Conservation (phyloP, 2,329 filamentous ascomycete genomes). For the Arthroderma sp. region DNA sequence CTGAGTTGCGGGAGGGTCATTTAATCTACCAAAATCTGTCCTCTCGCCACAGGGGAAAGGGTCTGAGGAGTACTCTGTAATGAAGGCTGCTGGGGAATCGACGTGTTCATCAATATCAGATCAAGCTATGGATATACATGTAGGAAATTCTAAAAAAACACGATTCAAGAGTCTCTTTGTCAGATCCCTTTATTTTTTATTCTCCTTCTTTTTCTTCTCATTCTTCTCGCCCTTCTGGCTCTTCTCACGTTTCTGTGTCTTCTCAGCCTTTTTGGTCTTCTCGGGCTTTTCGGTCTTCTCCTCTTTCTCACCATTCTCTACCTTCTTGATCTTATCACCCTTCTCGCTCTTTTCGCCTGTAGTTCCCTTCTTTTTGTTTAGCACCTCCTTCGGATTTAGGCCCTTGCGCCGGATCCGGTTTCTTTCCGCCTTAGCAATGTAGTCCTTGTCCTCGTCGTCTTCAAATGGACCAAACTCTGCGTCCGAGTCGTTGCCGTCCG, state of each 20-base stretch:
- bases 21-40: no score
- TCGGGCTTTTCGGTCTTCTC: background rate
- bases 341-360: constrained; percentile 12
- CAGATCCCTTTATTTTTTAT: constrained; percentile 2
- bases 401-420: constrained; percentile 63
- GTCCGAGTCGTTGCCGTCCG: constrained; percentile 18
- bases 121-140: no score
- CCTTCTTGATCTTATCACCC: constrained; percentile 14
- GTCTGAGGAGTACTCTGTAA: no score
- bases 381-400: constrained; percentile 53
- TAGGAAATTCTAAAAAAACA: no score
- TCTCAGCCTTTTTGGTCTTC: background rate
- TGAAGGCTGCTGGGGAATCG: no score
- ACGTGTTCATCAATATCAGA: no score
- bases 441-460: constrained; percentile 57
- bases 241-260: background rate
- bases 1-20: no score
- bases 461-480: constrained; percentile 61
- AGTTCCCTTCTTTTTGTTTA: constrained; percentile 20
- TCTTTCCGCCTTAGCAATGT: constrained; percentile 60
- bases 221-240: constrained; percentile 2
- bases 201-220: background rate
- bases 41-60: no score
- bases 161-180: background rate
- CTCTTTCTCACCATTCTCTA: constrained; percentile 11